Percentiles rank a stretch among this genome's conserved stretches.
Conservation (phyloP, 306 rosid genomes). For the Lathyrus tuberosus region DNA sequence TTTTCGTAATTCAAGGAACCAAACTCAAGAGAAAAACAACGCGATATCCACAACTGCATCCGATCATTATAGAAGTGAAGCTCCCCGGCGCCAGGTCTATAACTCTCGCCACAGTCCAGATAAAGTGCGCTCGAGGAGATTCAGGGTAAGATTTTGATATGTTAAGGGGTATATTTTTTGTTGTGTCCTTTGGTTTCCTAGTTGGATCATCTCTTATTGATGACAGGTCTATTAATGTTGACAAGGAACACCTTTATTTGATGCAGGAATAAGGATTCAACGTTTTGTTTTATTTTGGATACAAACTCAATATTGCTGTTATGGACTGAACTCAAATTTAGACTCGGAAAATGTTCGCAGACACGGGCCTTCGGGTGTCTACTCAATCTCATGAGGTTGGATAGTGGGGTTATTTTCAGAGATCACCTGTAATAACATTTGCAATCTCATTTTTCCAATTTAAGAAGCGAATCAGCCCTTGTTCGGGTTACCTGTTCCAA, state of each 20-base stretch:
- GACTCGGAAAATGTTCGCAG: slow-evolving; percentile 11
- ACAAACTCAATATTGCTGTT: slow-evolving; percentile 16
- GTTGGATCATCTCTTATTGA: slow-evolving; percentile 3
- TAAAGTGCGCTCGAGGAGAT: slow-evolving; percentile 68
- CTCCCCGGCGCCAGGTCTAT: slow-evolving; percentile 63
- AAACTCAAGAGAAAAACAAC: slow-evolving; percentile 45
- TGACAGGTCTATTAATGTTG: slow-evolving; percentile 27
- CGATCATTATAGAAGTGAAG: slow-evolving; percentile 64
- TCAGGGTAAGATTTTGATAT: slow-evolving; percentile 63
- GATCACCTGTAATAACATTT: slow-evolving; percentile 16
- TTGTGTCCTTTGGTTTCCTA: slow-evolving; percentile 20
- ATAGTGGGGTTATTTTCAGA: slow-evolving; percentile 7
- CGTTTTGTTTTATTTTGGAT: not conserved
- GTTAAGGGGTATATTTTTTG: not conserved
- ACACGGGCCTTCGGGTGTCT: slow-evolving; percentile 6
- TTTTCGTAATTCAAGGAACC: slow-evolving; percentile 58
- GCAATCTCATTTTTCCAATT: slow-evolving; percentile 19
- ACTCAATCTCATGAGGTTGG: slow-evolving; percentile 1
- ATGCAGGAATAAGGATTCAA: slow-evolving; percentile 57
- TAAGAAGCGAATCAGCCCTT: not conserved
- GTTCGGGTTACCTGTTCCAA: slow-evolving; percentile 1
- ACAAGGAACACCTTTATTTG: slow-evolving; percentile 36
- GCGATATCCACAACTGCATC: slow-evolving; percentile 41
- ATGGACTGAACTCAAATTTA: slow-evolving; percentile 31
- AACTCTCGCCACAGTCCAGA: slow-evolving; percentile 62